Conservation (phyloP, 164 flowering plant genomes). For the Chimonanthus praecox region DNA sequence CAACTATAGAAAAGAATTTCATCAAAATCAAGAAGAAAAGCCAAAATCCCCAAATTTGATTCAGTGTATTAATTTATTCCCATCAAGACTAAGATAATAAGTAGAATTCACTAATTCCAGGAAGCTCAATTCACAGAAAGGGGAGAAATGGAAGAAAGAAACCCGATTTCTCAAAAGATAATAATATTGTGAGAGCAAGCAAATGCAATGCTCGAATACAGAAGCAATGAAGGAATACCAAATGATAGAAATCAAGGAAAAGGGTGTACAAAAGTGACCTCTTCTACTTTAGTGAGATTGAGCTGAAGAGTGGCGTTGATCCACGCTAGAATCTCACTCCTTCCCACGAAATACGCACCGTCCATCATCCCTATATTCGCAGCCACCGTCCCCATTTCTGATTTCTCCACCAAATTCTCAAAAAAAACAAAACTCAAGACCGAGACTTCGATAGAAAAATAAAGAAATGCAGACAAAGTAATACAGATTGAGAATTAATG, state of each 20-base stretch:
- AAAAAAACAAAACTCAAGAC: neutral
- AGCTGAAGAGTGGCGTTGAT: slow-evolving; percentile 80
- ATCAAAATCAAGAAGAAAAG: neutral
- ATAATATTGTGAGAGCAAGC: neutral
- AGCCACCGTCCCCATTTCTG: slow-evolving; percentile 37
- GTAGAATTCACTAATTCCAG: neutral
- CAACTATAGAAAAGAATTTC: neutral
- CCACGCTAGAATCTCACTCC: slow-evolving; percentile 82
- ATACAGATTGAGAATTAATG: no score
- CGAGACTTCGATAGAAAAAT: no score
- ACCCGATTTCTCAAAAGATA: neutral
- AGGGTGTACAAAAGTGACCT: slow-evolving; percentile 27
- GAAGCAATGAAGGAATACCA: neutral
- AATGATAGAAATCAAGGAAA: neutral
- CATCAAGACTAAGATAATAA: neutral
- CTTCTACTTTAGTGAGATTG: slow-evolving; percentile 70
- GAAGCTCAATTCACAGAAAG: neutral
- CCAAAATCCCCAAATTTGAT: neutral
- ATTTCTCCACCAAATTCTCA: neutral
- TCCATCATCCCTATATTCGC: slow-evolving; percentile 86
- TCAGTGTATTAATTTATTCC: neutral
- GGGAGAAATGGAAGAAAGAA: neutral
- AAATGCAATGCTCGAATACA: neutral
- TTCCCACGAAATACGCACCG: slow-evolving; percentile 84
- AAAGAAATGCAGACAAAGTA: no score